phyloP scores from a whole-genome alignment of 2,329 filamentous ascomycete species.

The Ceratocystis huliohia region DNA sequence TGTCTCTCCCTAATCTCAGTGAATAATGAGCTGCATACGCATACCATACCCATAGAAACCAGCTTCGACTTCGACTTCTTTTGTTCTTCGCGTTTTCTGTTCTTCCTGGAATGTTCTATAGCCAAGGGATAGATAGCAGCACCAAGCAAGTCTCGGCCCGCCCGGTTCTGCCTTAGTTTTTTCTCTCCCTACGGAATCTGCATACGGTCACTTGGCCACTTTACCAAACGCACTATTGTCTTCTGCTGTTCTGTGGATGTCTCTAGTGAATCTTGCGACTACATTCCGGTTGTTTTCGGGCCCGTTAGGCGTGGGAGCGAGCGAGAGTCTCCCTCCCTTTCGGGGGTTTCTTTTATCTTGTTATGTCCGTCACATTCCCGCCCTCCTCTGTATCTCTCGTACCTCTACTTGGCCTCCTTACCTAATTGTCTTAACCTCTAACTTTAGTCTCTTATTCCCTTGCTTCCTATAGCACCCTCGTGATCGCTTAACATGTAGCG shows the following conservation, averaged over 20 bases:
- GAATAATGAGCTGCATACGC: background rate
- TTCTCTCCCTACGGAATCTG: background rate
- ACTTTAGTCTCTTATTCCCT: background rate
- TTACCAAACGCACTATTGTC: background rate
- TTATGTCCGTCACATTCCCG: background rate
- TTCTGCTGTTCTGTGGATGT: background rate
- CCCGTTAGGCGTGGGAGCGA: background rate
- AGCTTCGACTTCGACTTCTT: background rate
- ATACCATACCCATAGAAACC: no score
- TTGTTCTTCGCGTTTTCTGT: background rate
- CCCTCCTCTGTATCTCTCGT: background rate
- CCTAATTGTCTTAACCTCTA: background rate
- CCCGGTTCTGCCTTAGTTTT: background rate
- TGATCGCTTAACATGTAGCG: background rate
- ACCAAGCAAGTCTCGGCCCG: no score
- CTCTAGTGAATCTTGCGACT: background rate
- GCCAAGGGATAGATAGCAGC: background rate
- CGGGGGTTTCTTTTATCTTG: no score
- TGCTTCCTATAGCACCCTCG: background rate
- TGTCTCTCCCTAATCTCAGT: background rate
- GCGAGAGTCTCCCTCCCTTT: no score
- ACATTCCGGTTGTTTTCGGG: background rate
- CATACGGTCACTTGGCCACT: background rate
- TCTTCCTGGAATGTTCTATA: constrained; percentile 1
- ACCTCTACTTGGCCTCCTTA: background rate